A percentile compares a stretch with the other conserved stretches of the same genome.
phyloP scores from a whole-genome alignment of 1,284 basidiomycete genomes.

The Boletellus sp. region DNA sequence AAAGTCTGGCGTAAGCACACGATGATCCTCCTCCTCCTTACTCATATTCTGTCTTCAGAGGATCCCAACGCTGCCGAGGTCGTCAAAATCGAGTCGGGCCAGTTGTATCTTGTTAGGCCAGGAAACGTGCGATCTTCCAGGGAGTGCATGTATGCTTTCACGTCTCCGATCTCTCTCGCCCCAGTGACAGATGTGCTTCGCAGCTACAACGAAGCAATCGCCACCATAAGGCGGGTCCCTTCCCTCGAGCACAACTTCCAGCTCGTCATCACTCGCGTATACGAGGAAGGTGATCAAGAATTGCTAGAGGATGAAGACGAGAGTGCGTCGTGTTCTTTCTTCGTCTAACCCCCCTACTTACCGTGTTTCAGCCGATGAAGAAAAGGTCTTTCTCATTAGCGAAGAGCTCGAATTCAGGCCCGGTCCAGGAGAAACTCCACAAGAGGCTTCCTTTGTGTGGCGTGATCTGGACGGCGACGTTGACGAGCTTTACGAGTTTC shows the following conservation, averaged over 20 bases:
- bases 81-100: constrained; percentile 90
- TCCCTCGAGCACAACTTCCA: constrained; percentile 89
- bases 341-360: constrained; percentile 4
- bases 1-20: constrained; percentile 89
- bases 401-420: constrained; percentile 83
- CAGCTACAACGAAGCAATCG: constrained; percentile 95
- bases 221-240: constrained; percentile 84
- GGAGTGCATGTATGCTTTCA: constrained; percentile 88
- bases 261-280: constrained; percentile 93
- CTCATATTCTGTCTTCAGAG: constrained; percentile 42
- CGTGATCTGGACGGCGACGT: constrained; percentile 82
- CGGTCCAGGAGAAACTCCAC: constrained; percentile 69
- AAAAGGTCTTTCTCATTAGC: constrained; percentile 88
- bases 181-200: constrained; percentile 6
- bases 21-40: constrained; percentile 13
- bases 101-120: constrained; percentile 88
- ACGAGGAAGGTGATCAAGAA: constrained; percentile 94
- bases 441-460: constrained; percentile 85
- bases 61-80: constrained; percentile 88
- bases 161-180: background rate
- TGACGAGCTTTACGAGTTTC: constrained; percentile 81
- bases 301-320: constrained; percentile 93
- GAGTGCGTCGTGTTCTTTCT: constrained; percentile 52
- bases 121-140: constrained; percentile 87
- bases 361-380: constrained; percentile 71